Conservation (phyloP, 108 stramenopile genomes). For the Epipyxis sp. region DNA sequence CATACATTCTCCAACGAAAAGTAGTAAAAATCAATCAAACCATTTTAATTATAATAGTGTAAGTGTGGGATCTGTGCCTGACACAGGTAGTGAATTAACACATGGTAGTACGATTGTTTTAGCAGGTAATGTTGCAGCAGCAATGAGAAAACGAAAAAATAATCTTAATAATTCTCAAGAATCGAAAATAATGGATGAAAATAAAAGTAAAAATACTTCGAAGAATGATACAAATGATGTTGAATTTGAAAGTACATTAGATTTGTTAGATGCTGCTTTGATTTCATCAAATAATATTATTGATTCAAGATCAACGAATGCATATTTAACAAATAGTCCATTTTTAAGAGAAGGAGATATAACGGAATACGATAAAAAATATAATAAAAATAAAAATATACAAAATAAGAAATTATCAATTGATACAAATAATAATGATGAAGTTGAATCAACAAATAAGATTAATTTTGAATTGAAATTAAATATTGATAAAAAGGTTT, state of each 20-base stretch:
- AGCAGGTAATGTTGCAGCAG: constrained; percentile 15
- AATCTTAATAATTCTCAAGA: neutral
- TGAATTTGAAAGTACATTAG: neutral
- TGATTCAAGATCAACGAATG: constrained; percentile 11
- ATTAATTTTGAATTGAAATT: too few relatives aligned
- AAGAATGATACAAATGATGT: neutral
- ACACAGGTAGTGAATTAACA: constrained; percentile 31
- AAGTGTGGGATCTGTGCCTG: neutral
- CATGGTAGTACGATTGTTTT: constrained; percentile 26
- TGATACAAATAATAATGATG: too few relatives aligned
- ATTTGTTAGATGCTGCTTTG: constrained; percentile 3
- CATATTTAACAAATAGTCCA: constrained; percentile 36
- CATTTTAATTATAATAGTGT: neutral
- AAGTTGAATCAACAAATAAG: too few relatives aligned
- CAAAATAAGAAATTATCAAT: too few relatives aligned
- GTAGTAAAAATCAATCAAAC: neutral
- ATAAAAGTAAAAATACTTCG: neutral
- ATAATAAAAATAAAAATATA: neutral
- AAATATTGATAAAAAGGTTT: neutral
- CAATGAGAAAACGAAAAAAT: constrained; percentile 2
- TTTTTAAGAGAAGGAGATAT: constrained; percentile 38
- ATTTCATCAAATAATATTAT: neutral
- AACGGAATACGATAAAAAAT: neutral
- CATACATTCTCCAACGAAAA: neutral
- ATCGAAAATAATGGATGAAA: too few relatives aligned